phyloP scores from a whole-genome alignment of 495 filamentous ascomycete genomes.

The Clavariopsis aquatica region DNA sequence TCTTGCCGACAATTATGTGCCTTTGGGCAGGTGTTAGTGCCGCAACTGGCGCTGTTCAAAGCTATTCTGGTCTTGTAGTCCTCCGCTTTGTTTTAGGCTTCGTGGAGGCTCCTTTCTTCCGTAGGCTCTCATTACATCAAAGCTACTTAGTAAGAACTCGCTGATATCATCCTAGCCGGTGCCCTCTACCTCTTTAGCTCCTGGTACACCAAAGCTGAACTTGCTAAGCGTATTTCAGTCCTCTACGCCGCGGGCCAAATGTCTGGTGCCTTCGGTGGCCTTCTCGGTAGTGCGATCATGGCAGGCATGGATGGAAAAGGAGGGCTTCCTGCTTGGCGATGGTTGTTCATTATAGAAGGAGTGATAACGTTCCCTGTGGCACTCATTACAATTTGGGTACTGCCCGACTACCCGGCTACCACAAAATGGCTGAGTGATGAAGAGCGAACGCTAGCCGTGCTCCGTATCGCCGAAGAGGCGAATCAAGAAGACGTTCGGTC shows the following conservation, averaged over 20 bases:
- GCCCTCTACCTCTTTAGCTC: background rate
- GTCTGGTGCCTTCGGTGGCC: constrained; percentile 41
- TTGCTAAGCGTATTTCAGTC: constrained; percentile 57
- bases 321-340: constrained; percentile 58
- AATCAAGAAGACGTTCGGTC: constrained; percentile 46
- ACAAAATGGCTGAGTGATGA: constrained; percentile 71
- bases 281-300: constrained; percentile 42
- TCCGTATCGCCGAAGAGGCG: constrained; percentile 68
- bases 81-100: no score
- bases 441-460: constrained; percentile 65
- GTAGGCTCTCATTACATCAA: no score
- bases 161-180: no score
- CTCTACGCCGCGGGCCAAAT: constrained; percentile 44
- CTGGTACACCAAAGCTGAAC: constrained; percentile 60
- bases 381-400: constrained; percentile 55
- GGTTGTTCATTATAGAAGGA: constrained; percentile 80
- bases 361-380: constrained; percentile 56
- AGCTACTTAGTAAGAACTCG: no score
- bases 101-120: no score
- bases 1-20: no score
- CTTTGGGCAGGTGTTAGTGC: no score
- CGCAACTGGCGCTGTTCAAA: no score
- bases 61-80: no score
- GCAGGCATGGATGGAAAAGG: constrained; percentile 34
- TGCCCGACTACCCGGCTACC: constrained; percentile 78